Percentiles rank a stretch among this genome's conserved stretches.
These are phyloP conservation scores for Aspergillus ochraceoroseus DNA, from an alignment of 2,329 filamentous ascomycete genomes.

Conservation along the genomic window DNA sequence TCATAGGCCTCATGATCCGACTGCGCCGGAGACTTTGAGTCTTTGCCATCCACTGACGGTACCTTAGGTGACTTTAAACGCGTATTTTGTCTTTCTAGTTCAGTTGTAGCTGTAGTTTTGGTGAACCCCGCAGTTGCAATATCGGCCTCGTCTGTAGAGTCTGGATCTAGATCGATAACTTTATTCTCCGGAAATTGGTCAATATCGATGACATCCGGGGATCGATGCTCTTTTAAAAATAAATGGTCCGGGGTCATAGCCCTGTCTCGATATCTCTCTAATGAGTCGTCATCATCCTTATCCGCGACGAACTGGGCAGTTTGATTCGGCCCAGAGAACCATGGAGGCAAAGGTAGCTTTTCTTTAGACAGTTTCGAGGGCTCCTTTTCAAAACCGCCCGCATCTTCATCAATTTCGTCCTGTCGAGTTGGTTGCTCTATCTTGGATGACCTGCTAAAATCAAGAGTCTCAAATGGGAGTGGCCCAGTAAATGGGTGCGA, in stretches of 20 bases:
- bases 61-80: neutral
- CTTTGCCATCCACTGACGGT: neutral
- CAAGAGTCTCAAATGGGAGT: constrained; percentile 77
- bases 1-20: constrained; percentile 20
- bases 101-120: neutral
- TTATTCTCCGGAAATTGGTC: constrained; percentile 32
- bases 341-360: constrained; percentile 41
- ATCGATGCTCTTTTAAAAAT: constrained; percentile 31
- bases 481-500: constrained; percentile 68
- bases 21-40: constrained; percentile 9
- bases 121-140: neutral
- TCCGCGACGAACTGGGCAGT: constrained; percentile 32
- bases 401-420: constrained; percentile 50
- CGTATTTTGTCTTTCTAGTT: neutral
- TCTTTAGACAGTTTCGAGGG: constrained; percentile 29
- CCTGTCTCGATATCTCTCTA: constrained; percentile 23
- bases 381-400: constrained; percentile 63
- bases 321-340: constrained; percentile 41
- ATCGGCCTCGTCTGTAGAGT: constrained; percentile 12
- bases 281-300: constrained; percentile 21
- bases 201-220: constrained; percentile 40
- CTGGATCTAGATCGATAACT: constrained; percentile 32
- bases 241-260: constrained; percentile 22
- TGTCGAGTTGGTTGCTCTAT: constrained; percentile 38
- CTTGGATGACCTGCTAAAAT: constrained; percentile 61